Conservation (phyloP, 225 moss, liverwort and hornwort species). For the Marchantia paleacea region DNA sequence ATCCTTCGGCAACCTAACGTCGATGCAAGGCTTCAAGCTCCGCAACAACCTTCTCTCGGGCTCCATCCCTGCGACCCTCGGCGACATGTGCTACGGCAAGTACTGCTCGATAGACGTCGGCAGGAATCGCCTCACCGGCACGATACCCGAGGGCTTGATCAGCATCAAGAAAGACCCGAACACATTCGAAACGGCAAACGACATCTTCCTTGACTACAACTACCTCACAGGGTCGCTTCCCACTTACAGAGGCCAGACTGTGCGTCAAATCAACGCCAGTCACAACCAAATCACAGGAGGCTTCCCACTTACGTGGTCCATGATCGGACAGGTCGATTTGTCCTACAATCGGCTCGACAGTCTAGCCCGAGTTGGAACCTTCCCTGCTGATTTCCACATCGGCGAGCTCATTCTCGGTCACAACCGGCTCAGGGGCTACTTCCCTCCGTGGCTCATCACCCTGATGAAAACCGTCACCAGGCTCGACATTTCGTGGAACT, state of each 20-base stretch:
- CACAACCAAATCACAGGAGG: slow-evolving; percentile 7
- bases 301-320: neutral
- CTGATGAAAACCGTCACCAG: neutral
- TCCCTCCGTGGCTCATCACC: neutral
- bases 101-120: too few relatives aligned
- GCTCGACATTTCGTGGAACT: slow-evolving; percentile 10
- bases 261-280: neutral
- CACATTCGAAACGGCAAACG: neutral
- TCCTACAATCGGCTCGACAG: neutral
- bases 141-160: neutral
- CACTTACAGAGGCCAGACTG: neutral
- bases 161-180: neutral
- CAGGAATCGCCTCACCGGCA: neutral
- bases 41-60: too few relatives aligned
- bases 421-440: neutral
- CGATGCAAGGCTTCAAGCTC: too few relatives aligned
- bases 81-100: too few relatives aligned
- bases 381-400: neutral
- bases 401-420: neutral
- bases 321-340: neutral
- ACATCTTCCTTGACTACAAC: slow-evolving; percentile 1
- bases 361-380: neutral
- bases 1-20: too few relatives aligned
- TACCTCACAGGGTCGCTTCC: neutral
- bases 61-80: too few relatives aligned